Evolutionary conservation across 192 early-diverging fungal genomes (phyloP), one percentile per base, ranked within the genome.

Genomic region (Coemansia sp.): DNA sequence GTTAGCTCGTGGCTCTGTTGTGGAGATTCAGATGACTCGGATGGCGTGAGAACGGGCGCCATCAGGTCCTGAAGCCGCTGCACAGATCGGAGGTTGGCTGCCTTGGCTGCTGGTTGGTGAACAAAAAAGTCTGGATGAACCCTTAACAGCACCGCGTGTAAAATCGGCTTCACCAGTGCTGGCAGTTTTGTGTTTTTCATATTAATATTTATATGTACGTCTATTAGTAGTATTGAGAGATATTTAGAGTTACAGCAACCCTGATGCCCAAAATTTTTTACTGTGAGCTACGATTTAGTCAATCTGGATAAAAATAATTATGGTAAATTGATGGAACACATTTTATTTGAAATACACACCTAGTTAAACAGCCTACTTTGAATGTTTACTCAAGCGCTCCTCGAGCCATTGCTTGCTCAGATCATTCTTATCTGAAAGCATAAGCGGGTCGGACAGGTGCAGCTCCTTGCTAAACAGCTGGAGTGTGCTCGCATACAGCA

Each of bases 361-460:
- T 35, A 35, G 32, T 35, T 35, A 9, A 35, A 35, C 32, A 9
- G 8, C 3, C 38, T 63, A 32, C 48, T 61, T 67, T 2, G 61
- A 52, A 60, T 55, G 58, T 59, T 74, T 70, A 58, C 70, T 72
- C 37, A 90, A 65, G 29, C 82, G 74, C 23, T 74, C 62, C 19
- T 81, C 70, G 6, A 94, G 57, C 86, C 89, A 93, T 27, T 88
- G 82, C 11, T 88, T 83, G 2, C 77, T 89, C 22, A 95, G 67
- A 0, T 75, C 60, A 47, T 90, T 89, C 18, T 85, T 62, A n/a
- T 93, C 88, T 11, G 81, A 61, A 43, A 95, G 75, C 61, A 92
- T 87, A 64, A 90, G 82, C 18, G 83, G 90, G 69, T 91, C 91
- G 11, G 83, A 86, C 5, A 94, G 78, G 47, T 81, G 75, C 14